phyloP scores from a whole-genome alignment of 2,329 filamentous ascomycete genomes.

The Ambrosiella xylebori region DNA sequence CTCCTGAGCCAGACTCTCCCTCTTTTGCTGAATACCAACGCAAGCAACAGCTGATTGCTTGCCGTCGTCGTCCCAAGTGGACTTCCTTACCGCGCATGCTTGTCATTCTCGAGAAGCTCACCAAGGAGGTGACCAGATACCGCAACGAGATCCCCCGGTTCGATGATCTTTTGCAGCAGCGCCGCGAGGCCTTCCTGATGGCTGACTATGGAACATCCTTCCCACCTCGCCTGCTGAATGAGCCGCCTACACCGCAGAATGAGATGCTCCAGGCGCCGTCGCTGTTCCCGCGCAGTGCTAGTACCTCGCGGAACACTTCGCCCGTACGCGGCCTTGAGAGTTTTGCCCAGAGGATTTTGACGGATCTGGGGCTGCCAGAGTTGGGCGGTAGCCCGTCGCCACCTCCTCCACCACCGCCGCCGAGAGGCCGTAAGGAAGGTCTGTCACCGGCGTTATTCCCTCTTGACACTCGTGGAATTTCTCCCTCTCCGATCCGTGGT shows the following conservation, averaged over 20 bases:
- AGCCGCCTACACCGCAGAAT: constrained; percentile 14
- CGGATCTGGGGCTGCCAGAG: constrained; percentile 38
- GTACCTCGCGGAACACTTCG: constrained; percentile 26
- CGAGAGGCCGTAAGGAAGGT: constrained; percentile 31
- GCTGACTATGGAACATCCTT: constrained; percentile 32
- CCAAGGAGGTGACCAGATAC: constrained; percentile 45
- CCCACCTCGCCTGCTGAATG: constrained; percentile 16
- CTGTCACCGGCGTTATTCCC: constrained; percentile 7
- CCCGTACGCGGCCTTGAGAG: constrained; percentile 40
- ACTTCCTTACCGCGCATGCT: constrained; percentile 37
- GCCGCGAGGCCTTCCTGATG: constrained; percentile 45
- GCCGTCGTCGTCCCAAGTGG: constrained; percentile 38
- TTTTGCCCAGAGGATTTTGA: constrained; percentile 44
- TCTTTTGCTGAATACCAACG: constrained; percentile 24
- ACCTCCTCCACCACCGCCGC: constrained; percentile 21
- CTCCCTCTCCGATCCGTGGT: constrained; percentile 2
- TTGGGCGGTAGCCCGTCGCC: constrained; percentile 2
- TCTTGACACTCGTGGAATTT: constrained; percentile 3
- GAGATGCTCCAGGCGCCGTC: constrained; percentile 11
- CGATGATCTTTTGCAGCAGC: constrained; percentile 51
- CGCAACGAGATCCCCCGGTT: constrained; percentile 51
- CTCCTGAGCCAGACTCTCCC: constrained; percentile 24
- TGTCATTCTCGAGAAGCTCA: constrained; percentile 38
- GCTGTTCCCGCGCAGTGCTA: constrained; percentile 24
- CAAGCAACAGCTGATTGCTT: constrained; percentile 17